Evolutionary conservation across 179 eudicot genomes (phyloP).

Genomic region (Vitellaria paradoxa): DNA sequence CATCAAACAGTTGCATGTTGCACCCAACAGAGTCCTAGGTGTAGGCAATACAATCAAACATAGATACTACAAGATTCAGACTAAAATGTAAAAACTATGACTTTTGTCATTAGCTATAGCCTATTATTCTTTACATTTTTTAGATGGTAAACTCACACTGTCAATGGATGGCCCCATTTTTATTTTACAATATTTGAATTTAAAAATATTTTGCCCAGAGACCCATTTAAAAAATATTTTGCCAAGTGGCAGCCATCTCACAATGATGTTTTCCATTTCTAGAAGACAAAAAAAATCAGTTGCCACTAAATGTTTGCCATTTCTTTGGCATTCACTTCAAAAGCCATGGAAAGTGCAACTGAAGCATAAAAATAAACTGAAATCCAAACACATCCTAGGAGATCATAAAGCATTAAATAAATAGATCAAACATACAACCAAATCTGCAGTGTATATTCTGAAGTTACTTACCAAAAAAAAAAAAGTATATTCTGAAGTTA

Average conservation of each 20-base stretch:
- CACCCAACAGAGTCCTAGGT: not conserved
- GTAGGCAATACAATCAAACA: not conserved
- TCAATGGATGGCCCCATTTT: not conserved
- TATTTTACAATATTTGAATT: not conserved
- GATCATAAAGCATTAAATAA: not conserved
- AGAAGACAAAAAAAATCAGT: not conserved
- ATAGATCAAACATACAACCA: not conserved
- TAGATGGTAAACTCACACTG: not conserved
- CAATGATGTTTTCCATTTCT: not conserved
- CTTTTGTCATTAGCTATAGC: not conserved
- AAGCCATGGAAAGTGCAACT: not conserved
- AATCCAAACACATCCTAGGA: not conserved
- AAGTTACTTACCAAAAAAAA: no score
- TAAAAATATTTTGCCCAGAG: not conserved
- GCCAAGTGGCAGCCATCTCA: slow-evolving; percentile 1
- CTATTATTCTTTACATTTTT: not conserved
- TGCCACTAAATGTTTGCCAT: not conserved
- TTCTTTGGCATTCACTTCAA: no score
- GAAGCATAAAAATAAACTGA: not conserved
- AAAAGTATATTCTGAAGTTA: not conserved
- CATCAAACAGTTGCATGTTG: slow-evolving; percentile 4
- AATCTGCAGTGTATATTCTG: not conserved
- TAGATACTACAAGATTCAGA: not conserved
- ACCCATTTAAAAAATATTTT: not conserved
- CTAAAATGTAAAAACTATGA: not conserved